Evolutionary conservation across 2,329 filamentous ascomycete genomes (phyloP).

Genomic region (Ceratocystiopsis sp.): DNA sequence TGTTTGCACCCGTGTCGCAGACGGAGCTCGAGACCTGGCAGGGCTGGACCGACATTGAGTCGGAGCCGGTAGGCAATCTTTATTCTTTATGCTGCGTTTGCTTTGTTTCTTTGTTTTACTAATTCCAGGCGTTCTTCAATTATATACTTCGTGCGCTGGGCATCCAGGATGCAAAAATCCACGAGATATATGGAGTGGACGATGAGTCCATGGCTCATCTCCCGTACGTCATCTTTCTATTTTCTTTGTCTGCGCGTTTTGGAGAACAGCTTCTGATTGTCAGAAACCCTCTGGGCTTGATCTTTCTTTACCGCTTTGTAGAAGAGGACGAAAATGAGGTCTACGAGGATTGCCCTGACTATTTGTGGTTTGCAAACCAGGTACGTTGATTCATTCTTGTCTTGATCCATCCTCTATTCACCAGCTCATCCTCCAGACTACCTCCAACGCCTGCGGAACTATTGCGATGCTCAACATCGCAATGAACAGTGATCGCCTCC

Average conservation of each 20-base stretch:
- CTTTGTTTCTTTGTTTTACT: constrained; percentile 11
- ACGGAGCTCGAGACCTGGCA: constrained; percentile 45
- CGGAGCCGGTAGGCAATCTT: constrained; percentile 48
- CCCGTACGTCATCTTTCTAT: constrained; percentile 28
- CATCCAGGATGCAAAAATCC: constrained; percentile 52
- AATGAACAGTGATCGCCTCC: constrained; percentile 57
- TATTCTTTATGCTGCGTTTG: neutral
- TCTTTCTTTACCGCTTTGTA: constrained; percentile 68
- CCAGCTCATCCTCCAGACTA: constrained; percentile 34
- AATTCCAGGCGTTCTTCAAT: constrained; percentile 64
- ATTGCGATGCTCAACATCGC: constrained; percentile 84
- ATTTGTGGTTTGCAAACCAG: constrained; percentile 91
- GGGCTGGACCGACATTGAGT: constrained; percentile 74
- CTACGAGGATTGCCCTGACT: constrained; percentile 34
- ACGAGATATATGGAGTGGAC: constrained; percentile 63
- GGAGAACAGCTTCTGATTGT: no score
- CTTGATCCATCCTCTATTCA: neutral
- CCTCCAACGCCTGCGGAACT: constrained; percentile 76
- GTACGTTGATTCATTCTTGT: constrained; percentile 22
- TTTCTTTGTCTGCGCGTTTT: neutral
- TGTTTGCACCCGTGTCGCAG: constrained; percentile 28
- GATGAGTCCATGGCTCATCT: constrained; percentile 44
- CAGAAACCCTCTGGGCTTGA: constrained; percentile 64
- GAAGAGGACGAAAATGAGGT: constrained; percentile 33
- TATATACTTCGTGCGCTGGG: constrained; percentile 67